Evolutionary conservation across 2,329 filamentous ascomycete species (phyloP).

Genomic region (Cadophora malorum): DNA sequence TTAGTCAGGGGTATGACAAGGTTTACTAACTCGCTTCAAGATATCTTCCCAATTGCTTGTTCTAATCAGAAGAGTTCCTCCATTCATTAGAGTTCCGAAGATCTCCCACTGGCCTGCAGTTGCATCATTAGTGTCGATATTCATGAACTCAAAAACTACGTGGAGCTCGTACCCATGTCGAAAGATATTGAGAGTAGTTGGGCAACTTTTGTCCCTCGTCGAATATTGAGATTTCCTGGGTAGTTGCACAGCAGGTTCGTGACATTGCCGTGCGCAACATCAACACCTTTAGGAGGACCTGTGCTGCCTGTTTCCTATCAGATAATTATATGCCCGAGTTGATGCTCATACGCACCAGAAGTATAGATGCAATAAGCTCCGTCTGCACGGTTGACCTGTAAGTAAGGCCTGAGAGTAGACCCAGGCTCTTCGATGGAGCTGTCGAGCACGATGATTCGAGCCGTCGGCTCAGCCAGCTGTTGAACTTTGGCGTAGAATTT

Average conservation of each 20-base stretch:
- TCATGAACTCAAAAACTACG: background rate
- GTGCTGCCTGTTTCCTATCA: constrained; percentile 57
- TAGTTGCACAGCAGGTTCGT: constrained; percentile 58
- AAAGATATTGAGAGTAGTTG: constrained; percentile 65
- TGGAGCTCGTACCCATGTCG: constrained; percentile 60
- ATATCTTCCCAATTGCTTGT: constrained; percentile 56
- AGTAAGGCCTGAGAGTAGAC: constrained; percentile 20
- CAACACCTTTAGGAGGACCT: constrained; percentile 85
- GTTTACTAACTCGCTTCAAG: constrained; percentile 50
- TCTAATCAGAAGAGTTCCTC: constrained; percentile 60
- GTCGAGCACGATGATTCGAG: constrained; percentile 31
- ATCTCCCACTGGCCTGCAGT: constrained; percentile 64
- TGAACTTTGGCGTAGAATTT: constrained; percentile 44
- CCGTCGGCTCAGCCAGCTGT: constrained; percentile 28
- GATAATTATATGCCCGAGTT: constrained; percentile 48
- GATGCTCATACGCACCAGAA: constrained; percentile 47
- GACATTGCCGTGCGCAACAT: constrained; percentile 61
- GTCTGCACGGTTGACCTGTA: constrained; percentile 26
- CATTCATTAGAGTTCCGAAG: constrained; percentile 62
- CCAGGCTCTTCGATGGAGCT: background rate
- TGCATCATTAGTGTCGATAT: constrained; percentile 15
- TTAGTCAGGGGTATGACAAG: background rate
- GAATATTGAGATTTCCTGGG: constrained; percentile 59
- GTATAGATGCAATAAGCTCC: constrained; percentile 39
- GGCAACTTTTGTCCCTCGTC: constrained; percentile 57